Conservation (phyloP, 257 asterid genomes). For the Orobanche coerulescens region DNA sequence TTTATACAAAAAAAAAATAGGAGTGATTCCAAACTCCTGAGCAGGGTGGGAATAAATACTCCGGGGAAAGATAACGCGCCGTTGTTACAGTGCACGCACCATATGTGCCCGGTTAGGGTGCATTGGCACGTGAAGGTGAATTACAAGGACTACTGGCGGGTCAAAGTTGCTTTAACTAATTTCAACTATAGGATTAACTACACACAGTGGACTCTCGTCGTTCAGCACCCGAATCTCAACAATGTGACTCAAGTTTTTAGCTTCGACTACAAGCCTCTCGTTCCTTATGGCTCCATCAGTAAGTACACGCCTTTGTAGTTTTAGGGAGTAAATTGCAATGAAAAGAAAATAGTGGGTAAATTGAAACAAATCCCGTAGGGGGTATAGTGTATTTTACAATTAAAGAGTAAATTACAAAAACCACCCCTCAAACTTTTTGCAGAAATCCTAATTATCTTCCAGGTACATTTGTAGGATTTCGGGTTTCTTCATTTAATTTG, state of each 20-base stretch:
- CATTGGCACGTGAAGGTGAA: conserved; percentile 76
- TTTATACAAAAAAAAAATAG: conserved; percentile 33
- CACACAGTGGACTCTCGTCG: conserved; percentile 71
- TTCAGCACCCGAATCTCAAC: conserved; percentile 90
- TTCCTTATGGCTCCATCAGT: conserved; percentile 74
- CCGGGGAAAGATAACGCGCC: conserved; percentile 69
- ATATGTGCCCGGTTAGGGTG: conserved; percentile 77
- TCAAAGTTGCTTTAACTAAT: conserved; percentile 57
- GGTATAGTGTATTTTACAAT: too few relatives aligned
- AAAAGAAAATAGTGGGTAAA: too few relatives aligned
- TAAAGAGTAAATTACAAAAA: too few relatives aligned
- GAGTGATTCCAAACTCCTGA: conserved; percentile 67
- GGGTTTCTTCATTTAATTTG: too few relatives aligned
- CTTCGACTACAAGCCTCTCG: conserved; percentile 81
- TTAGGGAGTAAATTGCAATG: too few relatives aligned
- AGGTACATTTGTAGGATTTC: too few relatives aligned
- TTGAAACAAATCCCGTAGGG: too few relatives aligned
- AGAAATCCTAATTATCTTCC: too few relatives aligned
- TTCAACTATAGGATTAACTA: conserved; percentile 66
- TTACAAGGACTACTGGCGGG: conserved; percentile 72
- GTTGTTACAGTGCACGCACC: conserved; percentile 70
- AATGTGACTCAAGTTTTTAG: conserved; percentile 88
- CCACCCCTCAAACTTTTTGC: too few relatives aligned
- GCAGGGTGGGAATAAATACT: conserved; percentile 64
- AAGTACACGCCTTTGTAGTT: conserved; percentile 16